Evolutionary conservation across 2,329 filamentous ascomycete genomes (phyloP).

Genomic region (Cladobotryum protrusum): DNA sequence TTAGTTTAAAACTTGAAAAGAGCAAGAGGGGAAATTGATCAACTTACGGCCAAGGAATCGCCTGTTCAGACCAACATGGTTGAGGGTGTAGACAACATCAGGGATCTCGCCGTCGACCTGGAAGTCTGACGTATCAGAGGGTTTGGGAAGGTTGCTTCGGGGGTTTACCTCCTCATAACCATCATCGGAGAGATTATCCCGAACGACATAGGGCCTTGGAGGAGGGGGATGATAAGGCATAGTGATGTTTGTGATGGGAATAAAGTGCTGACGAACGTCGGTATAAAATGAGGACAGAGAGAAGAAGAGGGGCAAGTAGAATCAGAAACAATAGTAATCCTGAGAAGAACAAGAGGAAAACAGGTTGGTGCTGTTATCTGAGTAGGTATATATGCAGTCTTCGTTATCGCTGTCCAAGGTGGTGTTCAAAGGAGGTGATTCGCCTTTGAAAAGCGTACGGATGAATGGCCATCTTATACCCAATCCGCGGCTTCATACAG

Average conservation of each 20-base stretch:
- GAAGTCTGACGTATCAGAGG: neutral
- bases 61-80: conserved; percentile 30
- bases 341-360: no score
- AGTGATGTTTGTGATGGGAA: no score
- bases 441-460: no score
- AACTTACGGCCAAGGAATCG: conserved; percentile 31
- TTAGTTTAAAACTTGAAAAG: conserved; percentile 11
- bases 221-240: neutral
- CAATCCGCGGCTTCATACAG: no score
- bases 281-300: no score
- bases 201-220: neutral
- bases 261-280: neutral
- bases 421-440: no score
- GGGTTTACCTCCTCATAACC: conserved; percentile 6
- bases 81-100: conserved; percentile 37
- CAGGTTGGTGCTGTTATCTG: no score
- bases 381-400: no score
- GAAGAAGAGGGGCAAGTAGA: no score
- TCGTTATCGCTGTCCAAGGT: no score
- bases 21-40: neutral
- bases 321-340: no score
- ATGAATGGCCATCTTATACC: no score
- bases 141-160: conserved; percentile 7
- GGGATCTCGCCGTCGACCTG: conserved; percentile 30
- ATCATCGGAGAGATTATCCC: conserved; percentile 3